Evolutionary conservation across 768 basidiomycete genomes (phyloP).

Genomic region (Tricholoma matsutake): DNA sequence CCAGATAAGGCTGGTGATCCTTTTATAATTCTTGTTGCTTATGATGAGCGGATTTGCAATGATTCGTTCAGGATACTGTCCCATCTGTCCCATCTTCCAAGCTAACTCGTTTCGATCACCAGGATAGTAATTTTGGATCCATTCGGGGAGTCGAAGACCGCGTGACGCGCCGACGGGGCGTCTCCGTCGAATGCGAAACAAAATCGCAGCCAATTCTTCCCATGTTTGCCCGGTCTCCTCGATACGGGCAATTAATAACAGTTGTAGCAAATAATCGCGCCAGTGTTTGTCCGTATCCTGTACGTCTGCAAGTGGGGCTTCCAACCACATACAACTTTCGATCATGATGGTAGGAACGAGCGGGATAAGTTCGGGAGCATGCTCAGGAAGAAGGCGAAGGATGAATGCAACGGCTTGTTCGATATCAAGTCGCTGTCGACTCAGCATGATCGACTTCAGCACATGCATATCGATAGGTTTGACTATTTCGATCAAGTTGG

Average conservation of each 20-base stretch:
- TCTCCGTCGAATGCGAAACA: neutral
- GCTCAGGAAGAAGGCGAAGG: neutral
- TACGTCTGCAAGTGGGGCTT: neutral
- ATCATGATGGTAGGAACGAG: neutral
- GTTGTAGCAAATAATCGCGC: neutral
- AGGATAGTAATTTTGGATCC: neutral
- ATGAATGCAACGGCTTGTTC: neutral
- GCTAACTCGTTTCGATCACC: neutral
- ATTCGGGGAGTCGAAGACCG: neutral
- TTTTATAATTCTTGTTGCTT: neutral
- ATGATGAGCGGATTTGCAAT: neutral
- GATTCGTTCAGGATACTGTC: neutral
- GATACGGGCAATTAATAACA: neutral
- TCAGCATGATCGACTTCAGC: neutral
- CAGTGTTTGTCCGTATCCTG: neutral
- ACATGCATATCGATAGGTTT: neutral
- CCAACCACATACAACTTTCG: neutral
- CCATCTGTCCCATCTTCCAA: neutral
- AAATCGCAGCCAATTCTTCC: neutral
- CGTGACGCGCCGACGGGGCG: neutral
- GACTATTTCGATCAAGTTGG: neutral
- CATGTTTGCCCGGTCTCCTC: neutral
- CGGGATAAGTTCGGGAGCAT: neutral
- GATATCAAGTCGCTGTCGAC: neutral
- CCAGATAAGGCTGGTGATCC: neutral